Percentiles rank a stretch among this genome's conserved stretches.
phyloP scores from a whole-genome alignment of 495 filamentous ascomycete genomes.

The Clavariopsis aquatica region DNA sequence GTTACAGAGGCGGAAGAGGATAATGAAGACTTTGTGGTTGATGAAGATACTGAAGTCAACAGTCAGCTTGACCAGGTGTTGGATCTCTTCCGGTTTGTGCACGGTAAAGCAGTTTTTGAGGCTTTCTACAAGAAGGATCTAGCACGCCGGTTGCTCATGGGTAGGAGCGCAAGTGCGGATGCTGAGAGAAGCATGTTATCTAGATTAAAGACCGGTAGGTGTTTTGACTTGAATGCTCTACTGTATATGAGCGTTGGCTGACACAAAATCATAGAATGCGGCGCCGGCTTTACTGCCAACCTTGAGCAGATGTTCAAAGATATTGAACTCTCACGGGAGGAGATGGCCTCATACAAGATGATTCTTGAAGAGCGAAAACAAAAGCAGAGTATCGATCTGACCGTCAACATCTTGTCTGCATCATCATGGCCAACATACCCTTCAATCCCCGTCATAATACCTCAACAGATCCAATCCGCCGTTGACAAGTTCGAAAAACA shows the following conservation, averaged over 20 bases:
- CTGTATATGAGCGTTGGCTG: constrained; percentile 12
- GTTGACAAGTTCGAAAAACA: constrained; percentile 74
- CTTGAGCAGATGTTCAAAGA: constrained; percentile 99
- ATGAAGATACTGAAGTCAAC: constrained; percentile 88
- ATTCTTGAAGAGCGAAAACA: constrained; percentile 53
- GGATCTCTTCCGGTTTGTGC: constrained; percentile 93
- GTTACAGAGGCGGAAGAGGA: constrained; percentile 48
- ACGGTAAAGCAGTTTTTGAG: constrained; percentile 96
- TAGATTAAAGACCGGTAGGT: constrained; percentile 73
- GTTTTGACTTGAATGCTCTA: not conserved
- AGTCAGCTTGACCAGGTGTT: constrained; percentile 87
- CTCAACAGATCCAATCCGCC: constrained; percentile 65
- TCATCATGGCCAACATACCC: constrained; percentile 92
- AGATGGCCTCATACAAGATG: constrained; percentile 74
- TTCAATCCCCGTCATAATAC: constrained; percentile 74
- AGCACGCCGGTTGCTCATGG: constrained; percentile 83
- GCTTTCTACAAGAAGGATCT: constrained; percentile 99
- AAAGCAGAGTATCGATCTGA: constrained; percentile 68
- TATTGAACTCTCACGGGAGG: constrained; percentile 83
- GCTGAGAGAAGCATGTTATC: constrained; percentile 93
- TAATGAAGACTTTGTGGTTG: constrained; percentile 60
- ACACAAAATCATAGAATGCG: constrained; percentile 65
- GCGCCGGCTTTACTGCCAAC: constrained; percentile 90
- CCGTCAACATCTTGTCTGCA: constrained; percentile 80
- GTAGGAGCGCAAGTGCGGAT: constrained; percentile 86